Evolutionary conservation across 257 asterid genomes (phyloP).

Genomic region (Solanum chiquidenum): DNA sequence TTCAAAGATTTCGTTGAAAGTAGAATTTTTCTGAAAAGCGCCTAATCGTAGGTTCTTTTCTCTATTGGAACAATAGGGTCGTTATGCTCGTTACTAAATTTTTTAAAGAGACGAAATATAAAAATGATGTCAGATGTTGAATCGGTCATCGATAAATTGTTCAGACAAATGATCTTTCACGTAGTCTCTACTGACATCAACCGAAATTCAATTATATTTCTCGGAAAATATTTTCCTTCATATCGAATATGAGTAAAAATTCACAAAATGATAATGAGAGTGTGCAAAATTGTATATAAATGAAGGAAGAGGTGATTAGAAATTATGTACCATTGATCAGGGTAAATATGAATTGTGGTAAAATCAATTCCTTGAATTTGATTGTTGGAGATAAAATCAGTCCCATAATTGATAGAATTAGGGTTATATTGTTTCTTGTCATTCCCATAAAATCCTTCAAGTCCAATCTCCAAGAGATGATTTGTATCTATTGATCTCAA

Average conservation of each 20-base stretch:
- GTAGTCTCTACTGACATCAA: background rate
- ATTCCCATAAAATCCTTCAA: constrained; percentile 5
- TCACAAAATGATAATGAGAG: background rate
- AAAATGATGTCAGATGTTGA: background rate
- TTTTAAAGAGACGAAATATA: background rate
- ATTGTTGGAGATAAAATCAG: background rate
- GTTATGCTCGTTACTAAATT: too few species aligned
- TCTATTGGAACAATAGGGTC: too few species aligned
- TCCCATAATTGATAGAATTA: background rate
- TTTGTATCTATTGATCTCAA: background rate
- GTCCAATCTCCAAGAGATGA: constrained; percentile 2
- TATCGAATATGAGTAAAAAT: too few species aligned
- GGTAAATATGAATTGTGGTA: background rate
- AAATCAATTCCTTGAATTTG: constrained; percentile 1
- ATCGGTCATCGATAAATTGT: background rate
- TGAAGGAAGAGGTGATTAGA: background rate
- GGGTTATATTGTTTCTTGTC: background rate
- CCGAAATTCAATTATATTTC: too few species aligned
- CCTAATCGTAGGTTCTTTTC: background rate
- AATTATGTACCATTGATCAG: constrained; percentile 1
- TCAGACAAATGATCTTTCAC: background rate
- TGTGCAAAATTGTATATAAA: background rate
- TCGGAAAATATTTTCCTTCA: too few species aligned
- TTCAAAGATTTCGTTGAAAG: background rate
- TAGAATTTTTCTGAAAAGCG: too few species aligned